Evolutionary conservation across 345 rosid species (phyloP).

Genomic region (Arabidopsis suecica): DNA sequence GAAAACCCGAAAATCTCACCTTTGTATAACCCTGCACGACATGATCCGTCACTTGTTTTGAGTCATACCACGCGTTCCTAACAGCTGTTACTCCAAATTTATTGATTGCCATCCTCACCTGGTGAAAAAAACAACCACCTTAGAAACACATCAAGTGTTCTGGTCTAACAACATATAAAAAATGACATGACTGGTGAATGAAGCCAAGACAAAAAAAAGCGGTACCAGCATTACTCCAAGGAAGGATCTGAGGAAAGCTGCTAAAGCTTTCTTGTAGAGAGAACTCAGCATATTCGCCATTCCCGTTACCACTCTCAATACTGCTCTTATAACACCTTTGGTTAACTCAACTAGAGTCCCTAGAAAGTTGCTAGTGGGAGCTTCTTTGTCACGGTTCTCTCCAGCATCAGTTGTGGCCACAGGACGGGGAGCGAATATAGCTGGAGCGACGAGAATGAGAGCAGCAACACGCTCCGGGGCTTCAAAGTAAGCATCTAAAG

Average conservation of each 20-base stretch:
- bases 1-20: slow-evolving; percentile 45
- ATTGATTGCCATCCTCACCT: slow-evolving; percentile 73
- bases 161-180: slow-evolving; percentile 11
- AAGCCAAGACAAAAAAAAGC: neutral
- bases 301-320: slow-evolving; percentile 51
- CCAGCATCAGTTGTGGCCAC: slow-evolving; percentile 40
- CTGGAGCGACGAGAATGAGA: slow-evolving; percentile 87
- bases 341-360: slow-evolving; percentile 48
- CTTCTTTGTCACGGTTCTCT: slow-evolving; percentile 44
- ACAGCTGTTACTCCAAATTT: slow-evolving; percentile 76
- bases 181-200: slow-evolving; percentile 13
- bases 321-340: slow-evolving; percentile 44
- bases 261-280: slow-evolving; percentile 64
- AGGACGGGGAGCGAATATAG: slow-evolving; percentile 71
- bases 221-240: slow-evolving; percentile 75
- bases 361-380: slow-evolving; percentile 42
- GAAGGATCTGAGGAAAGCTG: slow-evolving; percentile 64
- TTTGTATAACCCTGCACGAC: slow-evolving; percentile 75
- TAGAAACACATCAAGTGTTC: slow-evolving; percentile 16
- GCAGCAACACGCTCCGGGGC: slow-evolving; percentile 92
- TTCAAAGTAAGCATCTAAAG: slow-evolving; percentile 81
- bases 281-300: slow-evolving; percentile 59
- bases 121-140: slow-evolving; percentile 24
- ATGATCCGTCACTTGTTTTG: slow-evolving; percentile 60
- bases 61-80: slow-evolving; percentile 74